Evolutionary conservation across 108 stramenopile genomes (phyloP).

Genomic region (Cylindrotheca fusiformis): DNA sequence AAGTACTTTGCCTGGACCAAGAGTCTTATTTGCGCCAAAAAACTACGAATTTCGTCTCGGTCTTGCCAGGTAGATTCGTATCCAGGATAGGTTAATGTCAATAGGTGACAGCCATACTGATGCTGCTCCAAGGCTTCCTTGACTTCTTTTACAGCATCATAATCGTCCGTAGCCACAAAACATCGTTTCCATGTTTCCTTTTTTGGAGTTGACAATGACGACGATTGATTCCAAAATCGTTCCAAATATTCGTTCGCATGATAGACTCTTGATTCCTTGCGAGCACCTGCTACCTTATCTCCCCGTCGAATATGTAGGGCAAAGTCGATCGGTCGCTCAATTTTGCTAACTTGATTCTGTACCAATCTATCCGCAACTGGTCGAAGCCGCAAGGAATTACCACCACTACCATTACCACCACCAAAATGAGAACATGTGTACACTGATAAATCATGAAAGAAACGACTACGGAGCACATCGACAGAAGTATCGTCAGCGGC

Average conservation of each 20-base stretch:
- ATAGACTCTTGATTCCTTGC: slow-evolving; percentile 1
- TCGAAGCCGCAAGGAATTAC: not conserved
- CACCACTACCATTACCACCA: too few relatives aligned
- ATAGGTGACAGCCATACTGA: not conserved
- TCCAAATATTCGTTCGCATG: not conserved
- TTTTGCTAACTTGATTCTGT: not conserved
- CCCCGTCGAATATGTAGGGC: slow-evolving; percentile 7
- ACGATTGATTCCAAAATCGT: not conserved
- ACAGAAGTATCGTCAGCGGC: not conserved
- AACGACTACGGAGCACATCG: not conserved
- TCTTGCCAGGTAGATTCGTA: not conserved
- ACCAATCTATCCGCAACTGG: not conserved
- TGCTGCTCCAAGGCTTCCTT: not conserved
- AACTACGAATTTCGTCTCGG: not conserved
- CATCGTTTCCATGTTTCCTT: not conserved
- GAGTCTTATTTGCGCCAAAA: not conserved
- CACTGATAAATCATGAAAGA: not conserved
- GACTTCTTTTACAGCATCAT: not conserved
- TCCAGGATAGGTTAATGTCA: not conserved
- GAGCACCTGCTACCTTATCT: slow-evolving; percentile 1
- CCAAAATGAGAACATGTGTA: not conserved
- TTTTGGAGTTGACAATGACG: not conserved
- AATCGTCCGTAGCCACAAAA: slow-evolving; percentile 4
- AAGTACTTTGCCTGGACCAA: slow-evolving; percentile 4
- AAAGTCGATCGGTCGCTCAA: not conserved